Base-by-base conservation (phyloP, 1,139 yeast genomes). In the Candida sp. region DNA sequence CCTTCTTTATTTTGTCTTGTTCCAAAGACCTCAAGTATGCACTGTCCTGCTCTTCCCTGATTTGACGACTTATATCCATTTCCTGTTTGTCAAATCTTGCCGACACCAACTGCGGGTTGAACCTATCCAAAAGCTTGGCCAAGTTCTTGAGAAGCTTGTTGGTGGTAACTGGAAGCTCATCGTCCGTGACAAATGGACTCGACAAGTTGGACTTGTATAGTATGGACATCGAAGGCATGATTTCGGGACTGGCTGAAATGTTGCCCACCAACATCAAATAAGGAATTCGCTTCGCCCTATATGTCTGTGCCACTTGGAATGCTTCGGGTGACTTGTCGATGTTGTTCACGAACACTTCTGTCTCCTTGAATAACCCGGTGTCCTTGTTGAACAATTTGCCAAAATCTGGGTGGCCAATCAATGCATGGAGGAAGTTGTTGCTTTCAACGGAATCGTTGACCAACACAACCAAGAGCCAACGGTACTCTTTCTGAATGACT, bases 1-100 rank as follows among this genome's bases (percentile, higher is more conserved):
- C 46, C 52, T 73, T 75, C 59, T 76, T 77, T 22, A 66, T 49
- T 45, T 66, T 66, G 61, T 83, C 88, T 38, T 67, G 70, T 42
- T 77, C 70, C 30, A 84, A 65, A 0, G 86, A 81, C 58, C 75
- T 75, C 46, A 71, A 63, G 57, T 81, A 84, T 2, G 87, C 88
- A 46, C 73, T 78, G 58, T 84, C 87, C 59, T 84, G 88, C 57
- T 80, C 80, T 57, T 80, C 78, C 59, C 84, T 80, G 39, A 84
- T 63, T 30, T 75, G 44, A 47, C 88, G 66, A 39, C 85, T 72
- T 45, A 74, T 63, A 53, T 83, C 85, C 44, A 80, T 74, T 56
- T 82, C 86, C 56, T 77, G 80, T 57, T 77, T 78, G 61, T 83
- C 88, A 44, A 70, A 70, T 44, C 83, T 65, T 39, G 80, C 78